Evolutionary conservation across 352 stramenopile genomes (phyloP).

Genomic region (Globisporangium solare): DNA sequence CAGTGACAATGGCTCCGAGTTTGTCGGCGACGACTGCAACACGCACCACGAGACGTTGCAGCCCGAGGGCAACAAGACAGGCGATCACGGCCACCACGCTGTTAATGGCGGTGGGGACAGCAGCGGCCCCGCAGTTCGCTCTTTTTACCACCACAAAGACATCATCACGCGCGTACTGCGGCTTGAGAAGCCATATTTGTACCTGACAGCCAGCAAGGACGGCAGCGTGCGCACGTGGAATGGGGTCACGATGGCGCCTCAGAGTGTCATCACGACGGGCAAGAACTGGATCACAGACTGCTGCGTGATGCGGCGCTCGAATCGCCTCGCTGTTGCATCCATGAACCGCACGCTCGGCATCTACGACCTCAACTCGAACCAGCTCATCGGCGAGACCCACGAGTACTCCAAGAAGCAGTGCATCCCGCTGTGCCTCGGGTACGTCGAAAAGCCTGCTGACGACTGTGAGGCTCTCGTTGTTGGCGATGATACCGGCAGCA

Average conservation of each 20-base stretch:
- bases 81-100: conserved; percentile 14
- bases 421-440: conserved; percentile 77
- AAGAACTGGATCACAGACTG: conserved; percentile 80
- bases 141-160: conserved; percentile 60
- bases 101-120: not conserved
- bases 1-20: conserved; percentile 55
- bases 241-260: conserved; percentile 54
- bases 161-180: conserved; percentile 64
- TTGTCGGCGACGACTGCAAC: conserved; percentile 59
- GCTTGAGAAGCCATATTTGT: conserved; percentile 62
- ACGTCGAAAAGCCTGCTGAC: conserved; percentile 70
- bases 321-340: conserved; percentile 71
- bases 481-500: conserved; percentile 68
- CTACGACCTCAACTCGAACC: conserved; percentile 65
- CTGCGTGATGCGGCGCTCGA: conserved; percentile 76
- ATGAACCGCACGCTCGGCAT: conserved; percentile 76
- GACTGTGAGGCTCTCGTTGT: conserved; percentile 71
- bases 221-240: conserved; percentile 75
- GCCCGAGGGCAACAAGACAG: conserved; percentile 34
- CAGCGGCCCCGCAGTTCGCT: conserved; percentile 7
- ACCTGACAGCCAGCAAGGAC: conserved; percentile 73
- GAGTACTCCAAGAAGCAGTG: conserved; percentile 77
- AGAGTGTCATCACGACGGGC: conserved; percentile 54
- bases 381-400: conserved; percentile 66
- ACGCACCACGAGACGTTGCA: conserved; percentile 61